Percentiles rank a stretch among this genome's conserved stretches.
Evolutionary conservation across 2,329 filamentous ascomycete species (phyloP).

Genomic region (Blastomyces silverae): DNA sequence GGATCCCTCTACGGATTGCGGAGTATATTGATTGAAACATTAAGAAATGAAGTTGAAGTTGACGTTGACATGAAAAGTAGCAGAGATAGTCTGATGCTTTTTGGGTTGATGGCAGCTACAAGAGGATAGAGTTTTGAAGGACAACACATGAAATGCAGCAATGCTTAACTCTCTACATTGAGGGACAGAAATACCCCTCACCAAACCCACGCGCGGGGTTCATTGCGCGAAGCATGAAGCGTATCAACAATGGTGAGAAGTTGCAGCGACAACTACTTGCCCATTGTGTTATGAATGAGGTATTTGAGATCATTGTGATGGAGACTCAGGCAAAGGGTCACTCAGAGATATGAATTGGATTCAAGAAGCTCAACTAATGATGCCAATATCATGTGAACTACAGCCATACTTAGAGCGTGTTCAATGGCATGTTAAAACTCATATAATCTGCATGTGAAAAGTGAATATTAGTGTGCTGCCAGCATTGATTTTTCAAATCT

Average conservation of each 20-base stretch:
- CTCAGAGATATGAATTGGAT: neutral
- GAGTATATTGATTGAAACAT: no score
- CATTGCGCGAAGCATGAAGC: neutral
- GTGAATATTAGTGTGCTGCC: no score
- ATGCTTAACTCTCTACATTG: no score
- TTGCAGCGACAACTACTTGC: neutral
- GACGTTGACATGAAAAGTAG: no score
- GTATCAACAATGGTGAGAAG: neutral
- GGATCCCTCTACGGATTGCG: no score
- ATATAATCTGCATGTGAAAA: no score
- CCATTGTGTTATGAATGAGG: neutral
- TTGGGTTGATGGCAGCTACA: neutral
- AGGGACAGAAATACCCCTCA: neutral
- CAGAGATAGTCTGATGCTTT: neutral
- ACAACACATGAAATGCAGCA: neutral
- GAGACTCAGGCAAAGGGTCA: neutral
- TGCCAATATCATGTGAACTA: no score
- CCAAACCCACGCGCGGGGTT: neutral
- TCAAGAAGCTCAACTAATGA: neutral
- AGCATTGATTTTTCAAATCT: no score
- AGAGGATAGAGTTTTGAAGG: neutral
- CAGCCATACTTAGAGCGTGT: no score
- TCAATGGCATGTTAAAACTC: no score
- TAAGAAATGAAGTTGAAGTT: no score
- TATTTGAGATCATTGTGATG: neutral